phyloP scores from a whole-genome alignment of 345 rosid genomes.

The Hypericum perforatum region DNA sequence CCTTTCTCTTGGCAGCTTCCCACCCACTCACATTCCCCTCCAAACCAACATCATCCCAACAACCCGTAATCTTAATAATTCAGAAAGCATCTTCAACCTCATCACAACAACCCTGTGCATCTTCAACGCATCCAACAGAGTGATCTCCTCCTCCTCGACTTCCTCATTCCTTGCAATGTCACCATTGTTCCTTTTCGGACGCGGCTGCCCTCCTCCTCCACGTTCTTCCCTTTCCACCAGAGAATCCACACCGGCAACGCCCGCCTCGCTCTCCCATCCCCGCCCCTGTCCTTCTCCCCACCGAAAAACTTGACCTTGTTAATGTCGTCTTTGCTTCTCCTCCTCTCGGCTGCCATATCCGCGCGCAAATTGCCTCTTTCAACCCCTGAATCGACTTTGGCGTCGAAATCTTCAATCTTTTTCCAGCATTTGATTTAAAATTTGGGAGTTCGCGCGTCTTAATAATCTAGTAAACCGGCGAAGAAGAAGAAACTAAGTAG shows the following conservation, averaged over 20 bases:
- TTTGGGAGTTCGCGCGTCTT: too few species aligned
- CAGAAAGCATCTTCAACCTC: constrained; percentile 12
- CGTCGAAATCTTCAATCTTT: constrained; percentile 1
- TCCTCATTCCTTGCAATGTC: too few species aligned
- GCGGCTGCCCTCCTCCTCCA: constrained; percentile 2
- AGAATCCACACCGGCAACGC: too few species aligned
- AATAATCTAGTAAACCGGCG: too few species aligned
- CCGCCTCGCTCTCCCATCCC: constrained; percentile 3
- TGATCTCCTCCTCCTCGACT: constrained; percentile 1
- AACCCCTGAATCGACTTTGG: not conserved
- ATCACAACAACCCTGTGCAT: too few species aligned
- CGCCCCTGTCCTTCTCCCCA: constrained; percentile 3
- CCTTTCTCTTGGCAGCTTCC: not conserved
- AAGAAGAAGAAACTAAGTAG: too few species aligned
- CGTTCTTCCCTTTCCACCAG: not conserved
- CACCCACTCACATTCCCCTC: not conserved
- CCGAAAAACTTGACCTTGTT: constrained; percentile 18
- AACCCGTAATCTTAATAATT: too few species aligned
- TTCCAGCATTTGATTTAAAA: too few species aligned
- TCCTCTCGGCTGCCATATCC: not conserved
- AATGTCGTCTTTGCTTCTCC: constrained; percentile 15
- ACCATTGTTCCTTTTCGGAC: not conserved
- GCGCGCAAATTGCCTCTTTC: not conserved
- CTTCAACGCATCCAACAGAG: constrained; percentile 21
- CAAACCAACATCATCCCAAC: not conserved